A percentile compares a stretch with the other conserved stretches of the same genome.
phyloP scores from a whole-genome alignment of 225 moss, liverwort and hornwort genomes.

The Climacium dendroides region DNA sequence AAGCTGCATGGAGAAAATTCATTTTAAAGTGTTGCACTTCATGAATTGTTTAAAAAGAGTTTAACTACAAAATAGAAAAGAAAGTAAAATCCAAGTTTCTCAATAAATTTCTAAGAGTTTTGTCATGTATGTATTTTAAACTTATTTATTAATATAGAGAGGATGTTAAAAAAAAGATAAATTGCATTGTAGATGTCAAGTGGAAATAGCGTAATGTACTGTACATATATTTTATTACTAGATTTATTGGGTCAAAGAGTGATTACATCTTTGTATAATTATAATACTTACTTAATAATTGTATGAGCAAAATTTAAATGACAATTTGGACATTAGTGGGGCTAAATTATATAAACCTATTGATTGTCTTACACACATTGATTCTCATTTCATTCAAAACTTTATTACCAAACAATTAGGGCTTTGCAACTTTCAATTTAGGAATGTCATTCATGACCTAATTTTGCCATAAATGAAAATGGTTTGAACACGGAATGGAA shows the following conservation, averaged over 20 bases:
- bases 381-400: not conserved
- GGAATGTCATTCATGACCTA: not conserved
- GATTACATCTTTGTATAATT: not conserved
- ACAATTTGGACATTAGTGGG: not conserved
- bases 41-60: not conserved
- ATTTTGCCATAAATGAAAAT: not conserved
- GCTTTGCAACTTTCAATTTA: not conserved
- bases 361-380: not conserved
- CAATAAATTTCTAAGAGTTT: not conserved
- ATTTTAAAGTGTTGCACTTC: not conserved
- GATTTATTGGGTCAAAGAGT: fast-evolving
- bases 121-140: too few relatives aligned
- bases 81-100: too few relatives aligned
- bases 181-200: not conserved
- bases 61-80: not conserved
- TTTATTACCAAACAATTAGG: not conserved
- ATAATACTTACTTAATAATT: not conserved
- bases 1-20: not conserved
- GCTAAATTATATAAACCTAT: not conserved
- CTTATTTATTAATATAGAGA: not conserved
- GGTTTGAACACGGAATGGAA: not conserved
- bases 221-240: not conserved
- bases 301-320: not conserved
- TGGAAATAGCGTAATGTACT: not conserved
- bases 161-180: not conserved